Evolutionary conservation across 2,329 filamentous ascomycete genomes (phyloP).

Genomic region (Microsporum canis): DNA sequence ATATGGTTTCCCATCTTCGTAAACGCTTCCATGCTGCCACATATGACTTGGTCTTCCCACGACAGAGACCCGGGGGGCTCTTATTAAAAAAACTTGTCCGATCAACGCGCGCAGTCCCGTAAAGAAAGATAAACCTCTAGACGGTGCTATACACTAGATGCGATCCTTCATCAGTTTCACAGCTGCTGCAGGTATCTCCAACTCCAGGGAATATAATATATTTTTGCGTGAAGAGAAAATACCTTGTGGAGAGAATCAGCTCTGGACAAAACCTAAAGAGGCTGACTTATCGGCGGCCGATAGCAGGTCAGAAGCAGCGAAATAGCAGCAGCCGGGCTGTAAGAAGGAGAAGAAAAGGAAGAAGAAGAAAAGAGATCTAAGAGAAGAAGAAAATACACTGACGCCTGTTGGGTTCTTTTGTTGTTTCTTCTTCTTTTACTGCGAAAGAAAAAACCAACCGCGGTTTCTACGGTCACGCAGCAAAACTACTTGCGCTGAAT

Average conservation of each 20-base stretch:
- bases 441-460: neutral
- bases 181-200: neutral
- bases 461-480: constrained; percentile 2
- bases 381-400: neutral
- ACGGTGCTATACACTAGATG: neutral
- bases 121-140: neutral
- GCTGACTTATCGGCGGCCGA: constrained; percentile 1
- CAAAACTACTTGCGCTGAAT: neutral
- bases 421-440: neutral
- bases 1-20: constrained; percentile 68
- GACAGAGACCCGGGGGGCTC: neutral
- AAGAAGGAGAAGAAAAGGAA: neutral
- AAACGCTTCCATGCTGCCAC: constrained; percentile 64
- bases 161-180: neutral
- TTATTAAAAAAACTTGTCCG: neutral
- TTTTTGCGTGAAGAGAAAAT: neutral
- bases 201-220: neutral
- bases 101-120: neutral
- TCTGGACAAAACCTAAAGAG: neutral
- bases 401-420: neutral
- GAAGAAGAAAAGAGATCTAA: neutral
- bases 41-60: constrained; percentile 5
- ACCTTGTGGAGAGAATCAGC: neutral
- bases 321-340: neutral
- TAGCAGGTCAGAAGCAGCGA: neutral